phyloP scores from a whole-genome alignment of 148 eudicot genomes.

The Heliosperma pusillum region DNA sequence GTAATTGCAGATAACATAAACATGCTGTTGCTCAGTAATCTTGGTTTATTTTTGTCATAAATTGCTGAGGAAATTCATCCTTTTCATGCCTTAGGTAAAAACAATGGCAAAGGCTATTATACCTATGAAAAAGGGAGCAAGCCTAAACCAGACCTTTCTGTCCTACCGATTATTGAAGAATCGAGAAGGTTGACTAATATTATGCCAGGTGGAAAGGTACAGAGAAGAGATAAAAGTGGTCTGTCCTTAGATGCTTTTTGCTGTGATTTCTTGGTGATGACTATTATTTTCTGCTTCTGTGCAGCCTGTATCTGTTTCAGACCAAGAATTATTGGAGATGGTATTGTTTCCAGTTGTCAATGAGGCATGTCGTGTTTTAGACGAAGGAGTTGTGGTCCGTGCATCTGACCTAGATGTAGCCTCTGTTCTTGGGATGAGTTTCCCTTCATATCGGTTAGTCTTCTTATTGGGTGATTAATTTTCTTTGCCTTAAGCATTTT shows the following conservation, averaged over 20 bases:
- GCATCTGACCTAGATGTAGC: slow-evolving; percentile 95
- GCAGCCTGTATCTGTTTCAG: slow-evolving; percentile 80
- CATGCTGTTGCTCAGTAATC: neutral
- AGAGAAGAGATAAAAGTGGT: neutral
- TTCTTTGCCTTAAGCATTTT: too few species aligned
- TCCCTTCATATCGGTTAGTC: slow-evolving; percentile 90
- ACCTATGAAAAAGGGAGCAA: slow-evolving; percentile 82
- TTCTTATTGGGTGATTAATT: neutral
- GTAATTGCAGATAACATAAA: slow-evolving; percentile 32
- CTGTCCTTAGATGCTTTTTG: neutral
- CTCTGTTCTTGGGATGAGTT: slow-evolving; percentile 97
- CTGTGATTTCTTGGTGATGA: slow-evolving; percentile 10
- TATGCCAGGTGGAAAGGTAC: slow-evolving; percentile 91
- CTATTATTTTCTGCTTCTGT: neutral
- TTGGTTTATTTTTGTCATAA: neutral
- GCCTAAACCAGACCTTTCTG: slow-evolving; percentile 81
- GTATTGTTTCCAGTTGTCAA: slow-evolving; percentile 90
- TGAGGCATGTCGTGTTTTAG: slow-evolving; percentile 94
- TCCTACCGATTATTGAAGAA: slow-evolving; percentile 78
- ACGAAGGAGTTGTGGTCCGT: slow-evolving; percentile 84
- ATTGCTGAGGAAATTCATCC: neutral
- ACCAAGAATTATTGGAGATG: slow-evolving; percentile 89
- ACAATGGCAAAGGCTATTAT: slow-evolving; percentile 88
- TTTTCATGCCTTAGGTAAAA: slow-evolving; percentile 53
- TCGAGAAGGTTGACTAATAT: slow-evolving; percentile 62